Evolutionary conservation across 2,329 filamentous ascomycete species (phyloP).

Genomic region (Ciborinia camelliae): DNA sequence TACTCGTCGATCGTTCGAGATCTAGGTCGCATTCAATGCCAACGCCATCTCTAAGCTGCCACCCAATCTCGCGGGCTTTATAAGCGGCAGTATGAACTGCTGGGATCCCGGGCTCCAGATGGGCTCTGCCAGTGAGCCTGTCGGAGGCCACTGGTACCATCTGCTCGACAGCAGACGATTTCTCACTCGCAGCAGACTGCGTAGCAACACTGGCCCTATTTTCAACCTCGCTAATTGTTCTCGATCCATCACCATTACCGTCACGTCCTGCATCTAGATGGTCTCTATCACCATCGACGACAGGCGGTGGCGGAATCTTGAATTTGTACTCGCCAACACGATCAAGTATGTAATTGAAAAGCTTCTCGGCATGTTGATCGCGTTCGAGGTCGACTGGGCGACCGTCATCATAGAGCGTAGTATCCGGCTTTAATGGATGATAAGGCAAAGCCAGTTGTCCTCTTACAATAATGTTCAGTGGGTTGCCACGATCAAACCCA

Average conservation of each 20-base stretch:
- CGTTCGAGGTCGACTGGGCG: conserved; percentile 71
- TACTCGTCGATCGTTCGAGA: conserved; percentile 61
- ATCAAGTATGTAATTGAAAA: conserved; percentile 94
- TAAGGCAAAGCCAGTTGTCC: conserved; percentile 86
- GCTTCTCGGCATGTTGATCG: conserved; percentile 80
- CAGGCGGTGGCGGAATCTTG: conserved; percentile 64
- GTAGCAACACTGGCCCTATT: conserved; percentile 57
- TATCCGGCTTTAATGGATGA: conserved; percentile 73
- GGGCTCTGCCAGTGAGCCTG: conserved; percentile 67
- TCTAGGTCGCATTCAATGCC: conserved; percentile 65
- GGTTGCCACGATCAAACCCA: conserved; percentile 93
- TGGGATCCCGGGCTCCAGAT: conserved; percentile 66
- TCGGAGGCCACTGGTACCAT: conserved; percentile 63
- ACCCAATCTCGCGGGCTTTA: conserved; percentile 78
- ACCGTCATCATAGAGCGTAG: conserved; percentile 85
- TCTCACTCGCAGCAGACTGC: conserved; percentile 45
- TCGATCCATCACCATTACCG: conserved; percentile 63
- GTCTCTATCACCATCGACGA: conserved; percentile 77
- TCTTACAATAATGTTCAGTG: conserved; percentile 83
- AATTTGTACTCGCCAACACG: conserved; percentile 87
- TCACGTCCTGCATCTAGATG: conserved; percentile 82
- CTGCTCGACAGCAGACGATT: conserved; percentile 40
- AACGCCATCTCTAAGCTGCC: conserved; percentile 66
- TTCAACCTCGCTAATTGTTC: conserved; percentile 71
- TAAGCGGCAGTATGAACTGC: conserved; percentile 70